These are phyloP conservation scores for Silene conica DNA, from an alignment of 148 eudicot species.

Conservation along the genomic window DNA sequence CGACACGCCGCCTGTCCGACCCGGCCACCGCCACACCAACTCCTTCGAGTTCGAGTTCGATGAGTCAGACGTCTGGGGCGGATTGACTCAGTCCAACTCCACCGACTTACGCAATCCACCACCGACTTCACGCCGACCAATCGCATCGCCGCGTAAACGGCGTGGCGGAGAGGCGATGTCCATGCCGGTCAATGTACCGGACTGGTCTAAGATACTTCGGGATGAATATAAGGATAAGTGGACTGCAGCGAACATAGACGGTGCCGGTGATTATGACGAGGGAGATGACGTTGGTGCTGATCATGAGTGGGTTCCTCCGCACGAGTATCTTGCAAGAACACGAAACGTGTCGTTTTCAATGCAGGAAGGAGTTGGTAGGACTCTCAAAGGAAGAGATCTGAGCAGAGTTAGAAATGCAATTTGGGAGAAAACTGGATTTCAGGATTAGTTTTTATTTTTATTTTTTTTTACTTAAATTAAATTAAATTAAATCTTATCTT, in stretches of 20 bases:
- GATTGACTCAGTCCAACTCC: constrained; percentile 25
- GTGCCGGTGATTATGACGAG: constrained; percentile 16
- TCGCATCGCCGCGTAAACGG: constrained; percentile 6
- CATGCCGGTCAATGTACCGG: constrained; percentile 57
- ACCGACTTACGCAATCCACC: constrained; percentile 28
- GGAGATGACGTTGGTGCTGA: constrained; percentile 23
- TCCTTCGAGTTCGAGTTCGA: constrained; percentile 50
- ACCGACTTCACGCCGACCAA: constrained; percentile 11
- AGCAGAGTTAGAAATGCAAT: constrained; percentile 78
- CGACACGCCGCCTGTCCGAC: constrained; percentile 8
- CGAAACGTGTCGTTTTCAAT: constrained; percentile 56
- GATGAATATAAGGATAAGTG: constrained; percentile 37
- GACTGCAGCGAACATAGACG: constrained; percentile 1
- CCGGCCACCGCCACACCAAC: constrained; percentile 10
- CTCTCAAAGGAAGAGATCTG: constrained; percentile 71
- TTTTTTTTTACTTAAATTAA: too few relatives aligned
- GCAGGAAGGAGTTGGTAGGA: constrained; percentile 68
- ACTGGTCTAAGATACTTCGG: constrained; percentile 60
- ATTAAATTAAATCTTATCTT: too few relatives aligned
- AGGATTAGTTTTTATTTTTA: constrained; percentile 52
- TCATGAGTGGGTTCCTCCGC: constrained; percentile 60
- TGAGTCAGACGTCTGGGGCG: constrained; percentile 52
- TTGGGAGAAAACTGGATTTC: constrained; percentile 75
- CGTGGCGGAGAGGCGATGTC: constrained; percentile 33
- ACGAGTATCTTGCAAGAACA: constrained; percentile 59